phyloP scores from a whole-genome alignment of 2,329 filamentous ascomycete species.

The Blastomyces silverae region DNA sequence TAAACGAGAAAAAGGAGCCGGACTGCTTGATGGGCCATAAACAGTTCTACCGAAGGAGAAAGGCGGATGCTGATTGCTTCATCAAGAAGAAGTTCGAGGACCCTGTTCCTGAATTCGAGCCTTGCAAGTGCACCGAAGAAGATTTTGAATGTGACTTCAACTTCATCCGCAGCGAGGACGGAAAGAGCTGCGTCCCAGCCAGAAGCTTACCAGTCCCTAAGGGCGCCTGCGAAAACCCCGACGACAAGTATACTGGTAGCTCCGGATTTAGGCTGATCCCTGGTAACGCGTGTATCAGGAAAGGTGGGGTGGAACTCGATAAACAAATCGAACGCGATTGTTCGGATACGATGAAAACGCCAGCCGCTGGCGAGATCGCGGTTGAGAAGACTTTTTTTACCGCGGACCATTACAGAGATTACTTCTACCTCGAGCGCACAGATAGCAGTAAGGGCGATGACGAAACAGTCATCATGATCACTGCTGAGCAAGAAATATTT shows the following conservation, averaged over 20 bases:
- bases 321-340: slow-evolving; percentile 69
- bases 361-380: slow-evolving; percentile 59
- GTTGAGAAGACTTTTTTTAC: slow-evolving; percentile 58
- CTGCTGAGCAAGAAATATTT: slow-evolving; percentile 55
- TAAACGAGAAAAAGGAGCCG: slow-evolving; percentile 70
- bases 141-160: slow-evolving; percentile 98
- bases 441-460: slow-evolving; percentile 58
- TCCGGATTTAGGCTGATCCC: slow-evolving; percentile 92
- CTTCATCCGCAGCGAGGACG: slow-evolving; percentile 62
- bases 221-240: slow-evolving; percentile 63
- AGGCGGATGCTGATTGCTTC: slow-evolving; percentile 83
- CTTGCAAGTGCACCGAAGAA: slow-evolving; percentile 71
- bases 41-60: slow-evolving; percentile 77
- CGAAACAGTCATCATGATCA: slow-evolving; percentile 64
- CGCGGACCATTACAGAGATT: slow-evolving; percentile 49
- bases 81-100: slow-evolving; percentile 74
- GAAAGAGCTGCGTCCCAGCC: slow-evolving; percentile 60
- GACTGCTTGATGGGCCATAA: slow-evolving; percentile 95
- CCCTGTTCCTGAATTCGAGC: slow-evolving; percentile 59
- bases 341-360: slow-evolving; percentile 51
- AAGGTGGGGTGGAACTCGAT: slow-evolving; percentile 59
- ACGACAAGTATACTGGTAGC: slow-evolving; percentile 71
- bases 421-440: slow-evolving; percentile 72
- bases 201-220: slow-evolving; percentile 60
- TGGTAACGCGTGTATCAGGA: slow-evolving; percentile 63